These are phyloP conservation scores for Flaveria sonorensis DNA, from an alignment of 129 eudicot species.

Conservation along the genomic window DNA sequence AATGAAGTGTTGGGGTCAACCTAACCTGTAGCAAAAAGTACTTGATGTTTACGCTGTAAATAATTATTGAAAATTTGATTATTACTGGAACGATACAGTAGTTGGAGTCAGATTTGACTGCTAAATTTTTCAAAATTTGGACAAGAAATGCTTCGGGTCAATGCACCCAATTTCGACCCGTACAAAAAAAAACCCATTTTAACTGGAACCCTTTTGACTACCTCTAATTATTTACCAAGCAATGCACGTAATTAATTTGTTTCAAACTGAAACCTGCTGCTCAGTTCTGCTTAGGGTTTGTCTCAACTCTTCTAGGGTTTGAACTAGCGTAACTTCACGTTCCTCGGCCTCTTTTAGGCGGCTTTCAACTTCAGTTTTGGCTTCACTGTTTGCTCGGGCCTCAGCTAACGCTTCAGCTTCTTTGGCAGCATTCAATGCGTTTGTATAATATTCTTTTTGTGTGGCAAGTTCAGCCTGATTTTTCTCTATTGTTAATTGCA, in stretches of 20 bases:
- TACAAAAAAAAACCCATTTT: too few species aligned
- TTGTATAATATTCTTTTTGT: conserved; percentile 83
- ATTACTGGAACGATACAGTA: too few species aligned
- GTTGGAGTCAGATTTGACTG: too few species aligned
- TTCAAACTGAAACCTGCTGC: conserved; percentile 69
- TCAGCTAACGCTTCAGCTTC: conserved; percentile 94
- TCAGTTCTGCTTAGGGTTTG: conserved; percentile 85
- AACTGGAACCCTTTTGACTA: not conserved
- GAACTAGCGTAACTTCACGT: conserved; percentile 85
- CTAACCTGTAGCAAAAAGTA: too few species aligned
- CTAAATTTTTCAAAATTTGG: too few species aligned
- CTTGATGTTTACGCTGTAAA: too few species aligned
- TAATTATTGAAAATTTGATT: too few species aligned
- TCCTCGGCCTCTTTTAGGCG: conserved; percentile 75
- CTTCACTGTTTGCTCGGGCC: conserved; percentile 87
- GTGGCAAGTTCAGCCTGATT: conserved; percentile 84
- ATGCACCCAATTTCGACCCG: too few species aligned
- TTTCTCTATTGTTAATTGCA: conserved; percentile 90
- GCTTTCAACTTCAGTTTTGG: conserved; percentile 77
- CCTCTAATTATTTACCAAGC: conserved; percentile 3
- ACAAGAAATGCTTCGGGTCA: too few species aligned
- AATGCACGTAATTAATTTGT: conserved; percentile 8
- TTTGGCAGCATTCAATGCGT: conserved; percentile 76
- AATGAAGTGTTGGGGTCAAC: too few species aligned
- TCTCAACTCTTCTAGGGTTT: conserved; percentile 86